Evolutionary conservation across 306 rosid genomes (phyloP), one percentile per base, ranked within the genome.

Genomic region (Fragaria vesca): DNA sequence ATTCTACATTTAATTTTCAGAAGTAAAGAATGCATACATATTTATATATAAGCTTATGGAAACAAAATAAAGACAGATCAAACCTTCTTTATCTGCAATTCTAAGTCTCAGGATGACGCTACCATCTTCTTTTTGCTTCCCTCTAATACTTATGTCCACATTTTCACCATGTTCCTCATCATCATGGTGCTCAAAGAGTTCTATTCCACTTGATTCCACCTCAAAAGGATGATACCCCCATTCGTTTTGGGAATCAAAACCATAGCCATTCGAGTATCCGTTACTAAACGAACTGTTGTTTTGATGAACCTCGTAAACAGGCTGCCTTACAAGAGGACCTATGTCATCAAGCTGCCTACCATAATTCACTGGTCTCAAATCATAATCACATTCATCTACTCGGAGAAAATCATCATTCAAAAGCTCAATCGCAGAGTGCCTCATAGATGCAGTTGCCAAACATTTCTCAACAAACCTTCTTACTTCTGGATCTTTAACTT

Each of bases 51-150:
- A 83, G 42, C 18, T 47, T 54, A 4, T 30, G 43, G 67, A 42
- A 73, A 58, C 42, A 78, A n/a, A 78, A 54, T 45, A 63, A 43
- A 36, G 75, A 34, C 12, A 65, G 48, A 69, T 8, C 91, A 66
- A 76, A 93, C 98, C 97, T 90, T 90, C 91, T 90, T 91, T 93
- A 78, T 93, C 98, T 51, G 96, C 83, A 81, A 93, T 93, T 89
- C 98, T 87, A 47, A 93, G 87, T 78, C 96, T 90, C 63, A 93
- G 51, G 85, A 91, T 87, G 80, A 93, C 86, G 72, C 83, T 80
- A 67, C 91, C 93, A 7, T 90, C 96, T 38, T 89, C 89, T 66
- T 86, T 82, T 78, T 82, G 90, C 82, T 87, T 93, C 76, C 98
- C 98, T 74, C 80, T 87, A 81, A 93, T 90, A 86, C 94, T 90